These are phyloP conservation scores for Babesia ovata DNA, from an alignment of 169 alveolate species.

Conservation along the genomic window DNA sequence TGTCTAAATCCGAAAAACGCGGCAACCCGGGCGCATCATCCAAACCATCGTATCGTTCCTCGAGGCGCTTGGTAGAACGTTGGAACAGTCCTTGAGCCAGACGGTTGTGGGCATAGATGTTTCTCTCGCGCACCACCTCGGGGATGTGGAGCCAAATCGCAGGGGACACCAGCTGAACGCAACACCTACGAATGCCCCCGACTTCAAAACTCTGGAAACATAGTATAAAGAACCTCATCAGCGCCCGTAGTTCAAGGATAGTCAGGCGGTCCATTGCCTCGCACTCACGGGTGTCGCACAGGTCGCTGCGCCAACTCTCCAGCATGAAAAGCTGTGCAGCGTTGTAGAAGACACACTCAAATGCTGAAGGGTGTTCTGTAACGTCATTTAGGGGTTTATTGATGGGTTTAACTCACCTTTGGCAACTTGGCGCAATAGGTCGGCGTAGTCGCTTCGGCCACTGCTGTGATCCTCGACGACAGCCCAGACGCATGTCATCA, in stretches of 20 bases:
- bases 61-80: slow-evolving; percentile 30
- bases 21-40: slow-evolving; percentile 14
- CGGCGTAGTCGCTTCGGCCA: slow-evolving; percentile 66
- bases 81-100: slow-evolving; percentile 39
- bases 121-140: slow-evolving; percentile 34
- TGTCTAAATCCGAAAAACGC: neutral
- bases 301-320: slow-evolving; percentile 59
- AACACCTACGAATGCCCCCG: slow-evolving; percentile 53
- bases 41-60: slow-evolving; percentile 22
- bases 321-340: slow-evolving; percentile 67
- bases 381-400: neutral
- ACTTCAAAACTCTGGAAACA: slow-evolving; percentile 65
- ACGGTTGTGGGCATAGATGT: slow-evolving; percentile 49
- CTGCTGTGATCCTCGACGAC: slow-evolving; percentile 58
- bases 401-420: slow-evolving; percentile 30
- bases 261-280: slow-evolving; percentile 26
- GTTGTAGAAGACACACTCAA: slow-evolving; percentile 57
- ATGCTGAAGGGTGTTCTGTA: slow-evolving; percentile 47
- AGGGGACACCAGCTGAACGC: slow-evolving; percentile 64
- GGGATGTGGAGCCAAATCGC: slow-evolving; percentile 65
- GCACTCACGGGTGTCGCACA: slow-evolving; percentile 56
- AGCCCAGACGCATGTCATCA: slow-evolving; percentile 72
- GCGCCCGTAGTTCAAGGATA: slow-evolving; percentile 63
- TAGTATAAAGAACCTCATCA: slow-evolving; percentile 56
- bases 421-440: slow-evolving; percentile 45